Evolutionary conservation across 805 yeast genomes (phyloP).

Genomic region (Kazachstania africana): DNA sequence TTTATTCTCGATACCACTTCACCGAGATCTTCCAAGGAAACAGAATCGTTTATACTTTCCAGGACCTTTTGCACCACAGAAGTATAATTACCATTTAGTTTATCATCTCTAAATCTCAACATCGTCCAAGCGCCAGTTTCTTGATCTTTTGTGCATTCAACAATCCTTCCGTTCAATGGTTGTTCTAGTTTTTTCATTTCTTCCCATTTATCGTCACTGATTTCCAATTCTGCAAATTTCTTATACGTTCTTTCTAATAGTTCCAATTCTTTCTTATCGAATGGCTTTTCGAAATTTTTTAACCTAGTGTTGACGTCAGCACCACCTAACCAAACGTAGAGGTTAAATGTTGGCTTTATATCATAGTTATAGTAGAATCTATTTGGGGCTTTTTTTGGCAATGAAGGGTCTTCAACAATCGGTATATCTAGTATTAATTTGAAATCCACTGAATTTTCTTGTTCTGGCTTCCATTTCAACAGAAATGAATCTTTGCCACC

Average conservation of each 20-base stretch:
- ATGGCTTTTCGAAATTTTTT: constrained; percentile 22
- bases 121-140: constrained; percentile 64
- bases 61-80: constrained; percentile 73
- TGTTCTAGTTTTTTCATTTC: constrained; percentile 54
- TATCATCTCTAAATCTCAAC: constrained; percentile 88
- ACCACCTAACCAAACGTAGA: constrained; percentile 71
- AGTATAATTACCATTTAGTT: constrained; percentile 74
- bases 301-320: constrained; percentile 24
- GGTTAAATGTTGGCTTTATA: constrained; percentile 54
- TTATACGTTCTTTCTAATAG: constrained; percentile 38
- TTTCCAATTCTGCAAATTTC: constrained; percentile 50
- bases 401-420: constrained; percentile 22
- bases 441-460: constrained; percentile 89
- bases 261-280: constrained; percentile 22
- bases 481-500: constrained; percentile 77
- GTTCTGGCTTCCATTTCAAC: constrained; percentile 94
- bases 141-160: constrained; percentile 64
- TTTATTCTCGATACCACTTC: constrained; percentile 46
- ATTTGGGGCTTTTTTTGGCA: constrained; percentile 46
- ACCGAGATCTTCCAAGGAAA: constrained; percentile 63
- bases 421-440: constrained; percentile 40
- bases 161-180: constrained; percentile 81
- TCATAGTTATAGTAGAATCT: constrained; percentile 75
- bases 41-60: constrained; percentile 77
- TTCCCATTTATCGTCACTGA: constrained; percentile 73